phyloP scores from a whole-genome alignment of 2,329 filamentous ascomycete species.

The Nothophoma quercina region DNA sequence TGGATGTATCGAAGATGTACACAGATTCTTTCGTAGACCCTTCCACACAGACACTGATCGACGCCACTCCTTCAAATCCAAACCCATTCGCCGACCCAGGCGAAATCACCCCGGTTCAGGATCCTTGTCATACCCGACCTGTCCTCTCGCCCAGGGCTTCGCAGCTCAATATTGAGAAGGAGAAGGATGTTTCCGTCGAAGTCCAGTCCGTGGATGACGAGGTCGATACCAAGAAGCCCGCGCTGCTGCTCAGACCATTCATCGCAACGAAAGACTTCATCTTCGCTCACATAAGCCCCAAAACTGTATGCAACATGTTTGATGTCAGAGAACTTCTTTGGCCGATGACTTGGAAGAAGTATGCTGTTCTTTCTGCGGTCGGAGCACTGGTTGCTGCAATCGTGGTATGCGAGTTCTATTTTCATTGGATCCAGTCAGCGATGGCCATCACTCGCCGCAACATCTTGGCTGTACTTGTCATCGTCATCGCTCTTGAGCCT shows the following conservation, averaged over 20 bases:
- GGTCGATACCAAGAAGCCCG: neutral
- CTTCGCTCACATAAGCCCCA: constrained; percentile 17
- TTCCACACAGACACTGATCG: neutral
- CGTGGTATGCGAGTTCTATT: constrained; percentile 19
- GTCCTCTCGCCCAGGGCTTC: constrained; percentile 2
- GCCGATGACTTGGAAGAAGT: constrained; percentile 28
- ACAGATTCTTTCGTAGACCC: neutral
- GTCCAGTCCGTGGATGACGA: neutral
- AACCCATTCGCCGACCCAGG: constrained; percentile 4
- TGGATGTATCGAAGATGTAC: neutral
- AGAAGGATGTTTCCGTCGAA: neutral
- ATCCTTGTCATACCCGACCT: neutral
- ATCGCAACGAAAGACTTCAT: neutral
- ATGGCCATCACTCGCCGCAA: constrained; percentile 25
- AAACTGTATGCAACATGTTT: constrained; percentile 15
- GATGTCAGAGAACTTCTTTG: constrained; percentile 22
- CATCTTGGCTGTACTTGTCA: constrained; percentile 28
- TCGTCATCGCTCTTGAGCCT: constrained; percentile 20
- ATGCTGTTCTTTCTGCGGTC: constrained; percentile 17
- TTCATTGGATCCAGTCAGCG: constrained; percentile 21
- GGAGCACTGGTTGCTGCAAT: constrained; percentile 19
- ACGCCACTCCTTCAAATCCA: neutral
- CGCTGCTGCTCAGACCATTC: neutral
- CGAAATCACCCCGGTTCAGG: neutral
- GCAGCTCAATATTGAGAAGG: neutral